phyloP scores from a whole-genome alignment of 176 grass and related monocot genomes.

The Areca catechu region DNA sequence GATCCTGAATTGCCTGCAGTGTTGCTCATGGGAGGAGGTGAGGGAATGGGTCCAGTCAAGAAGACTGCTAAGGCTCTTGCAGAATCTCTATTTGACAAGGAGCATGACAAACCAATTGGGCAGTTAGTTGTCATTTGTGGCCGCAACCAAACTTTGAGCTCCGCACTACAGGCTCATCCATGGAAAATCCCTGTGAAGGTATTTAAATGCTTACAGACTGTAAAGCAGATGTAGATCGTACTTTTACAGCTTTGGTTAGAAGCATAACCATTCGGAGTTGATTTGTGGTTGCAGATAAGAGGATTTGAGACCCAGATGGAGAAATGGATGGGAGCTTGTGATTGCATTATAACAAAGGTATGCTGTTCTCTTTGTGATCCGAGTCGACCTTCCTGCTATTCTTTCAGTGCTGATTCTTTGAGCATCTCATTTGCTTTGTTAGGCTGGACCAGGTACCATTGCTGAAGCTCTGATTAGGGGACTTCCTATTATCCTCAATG shows the following conservation, averaged over 20 bases:
- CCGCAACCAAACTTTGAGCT: slow-evolving; percentile 72
- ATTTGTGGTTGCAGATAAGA: slow-evolving; percentile 48
- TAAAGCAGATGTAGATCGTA: too few species aligned
- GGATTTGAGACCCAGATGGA: slow-evolving; percentile 99
- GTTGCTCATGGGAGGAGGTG: too few species aligned
- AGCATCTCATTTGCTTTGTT: not conserved
- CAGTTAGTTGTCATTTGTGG: slow-evolving; percentile 95
- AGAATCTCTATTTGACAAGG: slow-evolving; percentile 71
- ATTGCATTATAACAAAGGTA: slow-evolving; percentile 99
- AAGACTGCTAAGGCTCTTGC: slow-evolving; percentile 87
- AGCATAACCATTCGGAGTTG: not conserved
- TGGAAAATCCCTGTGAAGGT: slow-evolving; percentile 98
- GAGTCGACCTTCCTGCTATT: not conserved
- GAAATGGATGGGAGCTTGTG: slow-evolving; percentile 98
- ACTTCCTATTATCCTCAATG: slow-evolving; percentile 95
- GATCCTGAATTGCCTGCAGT: too few species aligned
- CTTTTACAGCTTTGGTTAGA: slow-evolving; percentile 1
- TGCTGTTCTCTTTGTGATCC: not conserved
- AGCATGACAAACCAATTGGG: slow-evolving; percentile 65
- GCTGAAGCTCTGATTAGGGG: slow-evolving; percentile 99
- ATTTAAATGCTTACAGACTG: not conserved
- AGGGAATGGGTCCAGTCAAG: slow-evolving; percentile 99
- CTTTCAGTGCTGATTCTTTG: slow-evolving; percentile 3
- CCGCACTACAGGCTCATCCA: slow-evolving; percentile 49
- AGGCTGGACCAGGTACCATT: slow-evolving; percentile 97